Percentiles rank a stretch among this genome's conserved stretches.
Evolutionary conservation across 2,329 filamentous ascomycete species (phyloP).

Genomic region (Zalaria obscura): DNA sequence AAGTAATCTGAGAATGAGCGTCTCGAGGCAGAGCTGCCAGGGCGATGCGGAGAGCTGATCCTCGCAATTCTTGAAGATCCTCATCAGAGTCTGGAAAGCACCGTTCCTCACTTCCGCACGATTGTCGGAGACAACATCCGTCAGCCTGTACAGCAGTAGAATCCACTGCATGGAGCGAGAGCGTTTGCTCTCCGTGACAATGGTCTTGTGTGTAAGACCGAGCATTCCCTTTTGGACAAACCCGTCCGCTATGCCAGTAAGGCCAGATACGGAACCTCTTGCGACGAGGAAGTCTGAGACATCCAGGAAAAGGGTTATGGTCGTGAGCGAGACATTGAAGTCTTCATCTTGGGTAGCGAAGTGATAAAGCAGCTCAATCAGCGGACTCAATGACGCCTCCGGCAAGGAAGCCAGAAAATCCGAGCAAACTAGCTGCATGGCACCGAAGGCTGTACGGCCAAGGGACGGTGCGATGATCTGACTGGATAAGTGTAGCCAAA

Average conservation of each 20-base stretch:
- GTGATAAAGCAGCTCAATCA: slow-evolving; percentile 77
- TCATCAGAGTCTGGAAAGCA: slow-evolving; percentile 78
- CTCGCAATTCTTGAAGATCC: slow-evolving; percentile 85
- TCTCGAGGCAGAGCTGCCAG: slow-evolving; percentile 72
- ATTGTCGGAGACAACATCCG: slow-evolving; percentile 55
- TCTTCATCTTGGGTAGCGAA: slow-evolving; percentile 87
- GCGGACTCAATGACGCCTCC: slow-evolving; percentile 58
- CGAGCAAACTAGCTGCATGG: slow-evolving; percentile 82
- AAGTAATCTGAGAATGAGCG: slow-evolving; percentile 66
- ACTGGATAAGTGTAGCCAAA: slow-evolving; percentile 14
- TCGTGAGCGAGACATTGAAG: slow-evolving; percentile 90
- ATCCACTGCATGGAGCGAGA: slow-evolving; percentile 67
- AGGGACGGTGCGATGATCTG: slow-evolving; percentile 52
- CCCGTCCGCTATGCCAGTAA: slow-evolving; percentile 14
- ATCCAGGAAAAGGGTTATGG: slow-evolving; percentile 92
- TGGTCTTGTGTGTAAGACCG: background rate
- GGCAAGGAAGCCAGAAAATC: slow-evolving; percentile 68
- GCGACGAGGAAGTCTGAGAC: slow-evolving; percentile 70
- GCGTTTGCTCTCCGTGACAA: slow-evolving; percentile 13
- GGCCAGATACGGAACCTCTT: slow-evolving; percentile 25
- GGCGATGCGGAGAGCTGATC: slow-evolving; percentile 62
- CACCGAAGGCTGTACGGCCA: slow-evolving; percentile 76
- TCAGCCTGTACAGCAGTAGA: slow-evolving; percentile 56
- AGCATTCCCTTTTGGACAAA: slow-evolving; percentile 26
- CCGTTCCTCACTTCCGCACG: slow-evolving; percentile 68